Conservation (phyloP, 768 basidiomycete genomes). For the Candolleomyces eurysporus region DNA sequence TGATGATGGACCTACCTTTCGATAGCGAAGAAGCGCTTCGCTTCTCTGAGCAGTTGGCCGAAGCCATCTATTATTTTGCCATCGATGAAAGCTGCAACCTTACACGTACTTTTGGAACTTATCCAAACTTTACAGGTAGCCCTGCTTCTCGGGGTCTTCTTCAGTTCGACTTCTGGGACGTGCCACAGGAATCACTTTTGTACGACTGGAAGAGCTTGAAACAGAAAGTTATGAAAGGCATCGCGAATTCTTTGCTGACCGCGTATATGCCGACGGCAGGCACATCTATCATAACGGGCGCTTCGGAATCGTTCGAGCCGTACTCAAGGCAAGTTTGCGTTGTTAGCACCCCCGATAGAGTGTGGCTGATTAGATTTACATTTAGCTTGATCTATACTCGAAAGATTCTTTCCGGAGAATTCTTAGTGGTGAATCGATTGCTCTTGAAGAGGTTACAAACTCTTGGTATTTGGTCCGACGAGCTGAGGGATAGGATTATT, state of each 20-base stretch:
- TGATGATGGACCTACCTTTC: conserved; percentile 80
- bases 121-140: conserved; percentile 66
- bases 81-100: conserved; percentile 67
- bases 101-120: conserved; percentile 69
- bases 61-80: conserved; percentile 83
- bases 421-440: not conserved
- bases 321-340: conserved; percentile 36
- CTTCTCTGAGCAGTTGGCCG: conserved; percentile 79
- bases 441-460: not conserved
- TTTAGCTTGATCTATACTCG: not conserved
- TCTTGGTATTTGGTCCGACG: conserved; percentile 25
- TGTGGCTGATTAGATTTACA: not conserved
- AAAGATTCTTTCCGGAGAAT: not conserved
- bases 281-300: conserved; percentile 79
- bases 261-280: conserved; percentile 86
- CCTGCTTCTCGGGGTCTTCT: conserved; percentile 33
- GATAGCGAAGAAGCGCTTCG: conserved; percentile 67
- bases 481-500: not conserved
- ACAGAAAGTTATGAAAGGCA: conserved; percentile 64
- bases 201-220: not conserved
- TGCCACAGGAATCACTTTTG: too few species aligned
- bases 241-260: conserved; percentile 72
- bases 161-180: not conserved
- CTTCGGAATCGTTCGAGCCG: conserved; percentile 83
- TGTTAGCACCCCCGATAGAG: not conserved